Base-by-base conservation (phyloP, 2,329 filamentous ascomycete genomes). In the Alternaria arborescens region DNA sequence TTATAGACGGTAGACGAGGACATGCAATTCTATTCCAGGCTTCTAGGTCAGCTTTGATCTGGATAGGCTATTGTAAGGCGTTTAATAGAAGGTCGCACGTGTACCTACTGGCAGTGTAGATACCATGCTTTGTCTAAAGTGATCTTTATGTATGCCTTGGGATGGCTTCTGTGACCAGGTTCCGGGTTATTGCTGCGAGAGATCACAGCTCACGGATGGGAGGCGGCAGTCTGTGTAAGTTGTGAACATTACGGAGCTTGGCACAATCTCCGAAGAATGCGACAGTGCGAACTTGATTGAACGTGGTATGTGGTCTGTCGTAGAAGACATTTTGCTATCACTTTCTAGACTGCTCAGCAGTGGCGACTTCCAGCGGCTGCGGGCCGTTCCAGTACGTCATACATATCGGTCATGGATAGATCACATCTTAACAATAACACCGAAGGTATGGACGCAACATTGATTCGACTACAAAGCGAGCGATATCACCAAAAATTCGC, bases 401-500 rank as follows among this genome's bases (percentile, higher is more conserved):
- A 26, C 14, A 22, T 11, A 18, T 28, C 16, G 5, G 10, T 14
- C 1, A 5, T 7, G 18, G 30, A 12, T 26, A 36, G 20, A 34
- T 20, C 30, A 5, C 2, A 22, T 38, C 5, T 34, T 32, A 18
- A 38, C 46, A 26, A 38, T 32, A 26, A 50, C 46, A 50, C 12
- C 46, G 36, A 14, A 26, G 20, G 16, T n/a, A 14, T 24, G 26
- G 18, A 4, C 8, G 20, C 1, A 26, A 34, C n/a, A 24, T 10
- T 16, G n/a, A 16, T 32, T 34, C 30, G 18, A n/a, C 28, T 16
- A 4, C 30, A 12, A 24, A 6, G 22, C 22, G 28, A 30, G 36
- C 38, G 10, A 47, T 38, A 53, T 55, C 51, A 56, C 58, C 41
- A 47, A 53, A 52, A 60, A 65, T 14, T 16, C 14, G 32, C 32